Conservation (phyloP, 2,329 filamentous ascomycete genomes). For the Chrysoporthe cubensis region DNA sequence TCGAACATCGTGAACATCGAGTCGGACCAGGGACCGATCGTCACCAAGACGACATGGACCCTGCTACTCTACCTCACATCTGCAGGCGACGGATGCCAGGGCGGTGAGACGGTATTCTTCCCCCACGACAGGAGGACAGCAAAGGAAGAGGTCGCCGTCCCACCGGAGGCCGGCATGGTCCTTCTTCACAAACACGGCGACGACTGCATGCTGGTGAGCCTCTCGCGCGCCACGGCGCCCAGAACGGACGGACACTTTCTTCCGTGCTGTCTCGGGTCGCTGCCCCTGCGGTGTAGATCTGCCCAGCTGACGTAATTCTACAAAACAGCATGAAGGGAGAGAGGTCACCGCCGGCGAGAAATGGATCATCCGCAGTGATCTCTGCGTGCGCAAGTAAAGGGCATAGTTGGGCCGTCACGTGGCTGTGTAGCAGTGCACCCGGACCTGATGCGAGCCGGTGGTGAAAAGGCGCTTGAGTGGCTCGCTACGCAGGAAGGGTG, state of each 20-base stretch:
- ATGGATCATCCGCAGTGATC: constrained; percentile 73
- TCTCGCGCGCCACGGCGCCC: not conserved
- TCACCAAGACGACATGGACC: constrained; percentile 85
- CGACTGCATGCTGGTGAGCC: constrained; percentile 76
- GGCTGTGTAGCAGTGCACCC: no score
- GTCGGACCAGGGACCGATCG: constrained; percentile 44
- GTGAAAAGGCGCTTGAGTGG: not conserved
- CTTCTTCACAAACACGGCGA: constrained; percentile 87
- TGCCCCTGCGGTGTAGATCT: not conserved
- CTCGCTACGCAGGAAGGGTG: not conserved
- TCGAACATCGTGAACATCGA: constrained; percentile 72
- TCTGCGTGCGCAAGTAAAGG: constrained; percentile 52
- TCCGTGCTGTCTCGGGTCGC: not conserved
- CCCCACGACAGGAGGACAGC: constrained; percentile 64
- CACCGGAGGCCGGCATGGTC: constrained; percentile 81
- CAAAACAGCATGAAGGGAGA: constrained; percentile 62
- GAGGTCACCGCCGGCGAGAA: constrained; percentile 71
- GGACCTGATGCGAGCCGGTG: no score
- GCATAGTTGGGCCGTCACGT: not conserved
- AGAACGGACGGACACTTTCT: not conserved
- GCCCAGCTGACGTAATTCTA: constrained; percentile 9
- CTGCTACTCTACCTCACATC: constrained; percentile 85
- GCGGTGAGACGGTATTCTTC: constrained; percentile 93
- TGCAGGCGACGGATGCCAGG: constrained; percentile 71
- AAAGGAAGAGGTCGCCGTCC: constrained; percentile 70